Conservation (phyloP, 208 protist genomes). For the Leishmania lainsoni region DNA sequence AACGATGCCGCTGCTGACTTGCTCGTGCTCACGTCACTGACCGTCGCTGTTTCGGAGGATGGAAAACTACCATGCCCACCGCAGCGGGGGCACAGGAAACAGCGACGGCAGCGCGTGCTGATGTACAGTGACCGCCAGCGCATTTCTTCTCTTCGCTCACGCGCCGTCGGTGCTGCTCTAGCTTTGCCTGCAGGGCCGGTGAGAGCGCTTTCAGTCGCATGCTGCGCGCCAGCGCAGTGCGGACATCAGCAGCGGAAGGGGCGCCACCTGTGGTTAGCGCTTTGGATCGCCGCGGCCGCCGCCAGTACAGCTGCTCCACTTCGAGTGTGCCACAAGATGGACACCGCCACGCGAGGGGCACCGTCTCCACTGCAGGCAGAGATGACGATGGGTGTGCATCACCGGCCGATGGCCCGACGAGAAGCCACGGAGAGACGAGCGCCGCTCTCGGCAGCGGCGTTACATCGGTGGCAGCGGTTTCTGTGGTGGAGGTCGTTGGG, state of each 20-base stretch:
- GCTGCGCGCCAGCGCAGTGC: slow-evolving; percentile 8
- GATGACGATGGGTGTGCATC: neutral
- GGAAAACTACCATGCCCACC: slow-evolving; percentile 19
- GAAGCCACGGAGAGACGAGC: slow-evolving; percentile 46
- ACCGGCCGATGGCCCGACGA: neutral
- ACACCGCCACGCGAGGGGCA: slow-evolving; percentile 55
- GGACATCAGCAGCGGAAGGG: neutral
- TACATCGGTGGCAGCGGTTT: neutral
- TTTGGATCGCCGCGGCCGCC: neutral
- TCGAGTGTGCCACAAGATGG: slow-evolving; percentile 40
- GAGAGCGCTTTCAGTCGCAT: slow-evolving; percentile 9
- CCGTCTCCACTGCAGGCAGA: slow-evolving; percentile 9
- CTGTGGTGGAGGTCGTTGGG: slow-evolving; percentile 14
- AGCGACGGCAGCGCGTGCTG: slow-evolving; percentile 34
- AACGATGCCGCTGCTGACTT: neutral
- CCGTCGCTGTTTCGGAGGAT: too few species aligned
- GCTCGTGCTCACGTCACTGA: neutral
- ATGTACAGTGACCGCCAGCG: slow-evolving; percentile 25
- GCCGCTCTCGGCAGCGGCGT: slow-evolving; percentile 8
- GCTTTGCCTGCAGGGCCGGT: slow-evolving; percentile 19
- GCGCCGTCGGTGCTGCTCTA: slow-evolving; percentile 24
- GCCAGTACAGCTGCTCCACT: slow-evolving; percentile 43
- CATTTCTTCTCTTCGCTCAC: slow-evolving; percentile 25
- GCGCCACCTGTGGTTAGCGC: neutral
- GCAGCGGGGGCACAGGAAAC: slow-evolving; percentile 66